Evolutionary conservation across 2,329 filamentous ascomycete species (phyloP), one percentile per base, ranked within the genome.

Genomic region (Diaporthe sp.): DNA sequence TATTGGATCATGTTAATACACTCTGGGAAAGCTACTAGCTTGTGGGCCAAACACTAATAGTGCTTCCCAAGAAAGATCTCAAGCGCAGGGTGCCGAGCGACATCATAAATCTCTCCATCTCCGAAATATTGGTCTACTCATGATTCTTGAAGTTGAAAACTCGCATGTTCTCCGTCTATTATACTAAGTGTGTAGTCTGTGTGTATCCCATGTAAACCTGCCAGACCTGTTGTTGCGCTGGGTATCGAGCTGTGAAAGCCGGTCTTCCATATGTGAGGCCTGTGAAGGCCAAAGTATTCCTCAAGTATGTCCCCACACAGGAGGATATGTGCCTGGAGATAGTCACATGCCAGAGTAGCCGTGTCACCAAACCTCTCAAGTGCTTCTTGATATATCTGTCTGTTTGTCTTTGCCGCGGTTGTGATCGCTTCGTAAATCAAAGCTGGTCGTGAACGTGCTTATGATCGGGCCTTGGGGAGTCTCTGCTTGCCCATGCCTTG

Each of bases 401-500:
- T 35, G 30, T 39, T 22, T 13, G 8, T 44, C 27, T 2, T 39
- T n/a, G 22, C 63, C 32, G 47, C 47, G 63, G 32, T 50, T 51
- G 9, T 30, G 44, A 7, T 44, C 19, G n/a, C n/a, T 25, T 53
- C 32, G n/a, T 35, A 25, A 39, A 13, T 68, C 47, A 53, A 25
- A 53, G 32, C 35, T 53, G 4, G 12, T 51, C 32, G n/a, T 39
- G n/a, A 19, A 13, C n/a, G 47, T 27, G 63, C 44, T 39, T n/a
- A 68, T 68, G 63, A 53, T 53, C 47, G 47, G 37, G 63, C 12
- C 9, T 65, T 55, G 3, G 70, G 70, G 32, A 71, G 35, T 12
- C 70, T 32, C 37, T 71, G 70, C 32, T 65, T 71, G n/a, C 70
- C 70, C 70, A 71, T 71, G 19, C 70, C 70, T 35, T 71, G 70